Evolutionary conservation across 2,329 filamentous ascomycete species (phyloP).

Genomic region (Aspergillus sp.): DNA sequence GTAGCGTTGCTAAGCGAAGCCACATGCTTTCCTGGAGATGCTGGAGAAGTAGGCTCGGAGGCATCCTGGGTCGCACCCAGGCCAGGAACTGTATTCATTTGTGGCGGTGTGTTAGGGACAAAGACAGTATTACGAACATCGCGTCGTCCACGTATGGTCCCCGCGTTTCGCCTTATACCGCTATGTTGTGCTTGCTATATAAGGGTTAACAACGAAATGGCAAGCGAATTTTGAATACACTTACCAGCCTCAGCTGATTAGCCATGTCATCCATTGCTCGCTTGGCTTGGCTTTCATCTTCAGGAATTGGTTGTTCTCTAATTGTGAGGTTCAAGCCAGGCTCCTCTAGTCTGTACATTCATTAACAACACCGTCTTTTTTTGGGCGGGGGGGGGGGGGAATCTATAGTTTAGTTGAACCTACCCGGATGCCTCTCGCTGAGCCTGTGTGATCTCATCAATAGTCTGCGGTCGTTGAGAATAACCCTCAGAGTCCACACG

Average conservation of each 20-base stretch:
- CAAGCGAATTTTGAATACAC: constrained; percentile 14
- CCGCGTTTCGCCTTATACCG: constrained; percentile 64
- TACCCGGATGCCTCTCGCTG: constrained; percentile 47
- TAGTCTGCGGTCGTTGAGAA: constrained; percentile 39
- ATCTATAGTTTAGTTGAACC: constrained; percentile 18
- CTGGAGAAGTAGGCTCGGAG: constrained; percentile 36
- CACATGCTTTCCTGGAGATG: constrained; percentile 37
- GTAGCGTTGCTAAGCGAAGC: constrained; percentile 55
- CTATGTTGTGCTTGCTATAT: constrained; percentile 46
- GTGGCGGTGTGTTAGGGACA: constrained; percentile 54
- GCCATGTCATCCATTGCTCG: constrained; percentile 50
- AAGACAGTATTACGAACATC: constrained; percentile 92
- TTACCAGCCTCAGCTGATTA: constrained; percentile 47
- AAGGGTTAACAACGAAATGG: constrained; percentile 19
- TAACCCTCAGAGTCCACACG: constrained; percentile 43
- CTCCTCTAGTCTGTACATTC: constrained; percentile 40
- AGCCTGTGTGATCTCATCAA: constrained; percentile 46
- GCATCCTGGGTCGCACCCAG: constrained; percentile 26
- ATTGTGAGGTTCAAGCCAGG: constrained; percentile 49
- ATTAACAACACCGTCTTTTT: constrained; percentile 27
- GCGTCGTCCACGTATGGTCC: constrained; percentile 81
- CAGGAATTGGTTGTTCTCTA: constrained; percentile 50
- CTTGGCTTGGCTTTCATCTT: constrained; percentile 51
- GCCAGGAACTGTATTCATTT: constrained; percentile 35
- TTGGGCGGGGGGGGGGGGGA: too few species aligned